Conservation (phyloP, 768 basidiomycete genomes). For the Lyophyllum semitale region DNA sequence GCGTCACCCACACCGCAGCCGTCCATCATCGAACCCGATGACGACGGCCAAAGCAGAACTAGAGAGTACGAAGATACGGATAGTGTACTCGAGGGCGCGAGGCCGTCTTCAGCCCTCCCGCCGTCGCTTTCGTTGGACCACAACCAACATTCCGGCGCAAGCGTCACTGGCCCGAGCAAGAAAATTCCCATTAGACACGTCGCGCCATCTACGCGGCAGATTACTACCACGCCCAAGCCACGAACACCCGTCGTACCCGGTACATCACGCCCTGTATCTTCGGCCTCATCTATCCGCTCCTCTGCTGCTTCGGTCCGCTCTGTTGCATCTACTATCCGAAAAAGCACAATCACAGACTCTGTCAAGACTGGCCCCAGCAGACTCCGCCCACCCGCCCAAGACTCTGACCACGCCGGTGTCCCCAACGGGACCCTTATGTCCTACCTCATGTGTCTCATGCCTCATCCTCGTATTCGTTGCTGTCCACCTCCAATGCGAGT, state of each 20-base stretch:
- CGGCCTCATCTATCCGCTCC: constrained; percentile 34
- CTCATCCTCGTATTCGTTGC: constrained; percentile 2
- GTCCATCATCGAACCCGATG: constrained; percentile 26
- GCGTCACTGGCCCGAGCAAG: neutral
- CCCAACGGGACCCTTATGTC: constrained; percentile 16
- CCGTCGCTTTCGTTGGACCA: constrained; percentile 13
- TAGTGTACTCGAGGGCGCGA: neutral
- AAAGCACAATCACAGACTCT: constrained; percentile 15
- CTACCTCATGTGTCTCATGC: constrained; percentile 19
- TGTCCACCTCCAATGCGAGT: constrained; percentile 10
- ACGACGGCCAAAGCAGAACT: constrained; percentile 6
- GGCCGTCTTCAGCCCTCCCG: neutral
- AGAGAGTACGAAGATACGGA: constrained; percentile 8
- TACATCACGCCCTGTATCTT: constrained; percentile 26
- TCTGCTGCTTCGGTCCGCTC: constrained; percentile 23
- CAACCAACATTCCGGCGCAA: constrained; percentile 5
- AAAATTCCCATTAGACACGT: constrained; percentile 15
- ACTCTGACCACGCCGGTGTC: constrained; percentile 10
- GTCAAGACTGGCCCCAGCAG: constrained; percentile 11
- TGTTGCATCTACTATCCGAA: constrained; percentile 31
- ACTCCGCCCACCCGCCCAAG: neutral
- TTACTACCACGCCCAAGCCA: constrained; percentile 1
- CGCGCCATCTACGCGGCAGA: constrained; percentile 1
- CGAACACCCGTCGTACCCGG: neutral
- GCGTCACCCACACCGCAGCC: constrained; percentile 18